Evolutionary conservation across 306 rosid genomes (phyloP).

Genomic region (Malus fusca): DNA sequence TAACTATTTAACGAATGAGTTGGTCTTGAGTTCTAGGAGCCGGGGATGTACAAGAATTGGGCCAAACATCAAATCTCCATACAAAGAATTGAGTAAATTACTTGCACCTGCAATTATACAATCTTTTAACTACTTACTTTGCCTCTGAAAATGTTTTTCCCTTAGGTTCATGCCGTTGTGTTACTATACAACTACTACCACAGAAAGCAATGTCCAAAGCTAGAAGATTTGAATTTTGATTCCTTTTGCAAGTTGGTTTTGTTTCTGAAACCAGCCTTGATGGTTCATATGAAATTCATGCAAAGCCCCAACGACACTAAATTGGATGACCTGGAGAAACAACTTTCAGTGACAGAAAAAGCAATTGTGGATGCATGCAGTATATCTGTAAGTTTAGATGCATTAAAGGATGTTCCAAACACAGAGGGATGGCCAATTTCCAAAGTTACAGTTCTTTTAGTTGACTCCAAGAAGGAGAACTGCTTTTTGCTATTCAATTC

Average conservation of each 20-base stretch:
- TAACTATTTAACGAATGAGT: neutral
- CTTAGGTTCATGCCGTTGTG: constrained; percentile 74
- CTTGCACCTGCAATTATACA: neutral
- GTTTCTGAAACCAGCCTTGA: constrained; percentile 50
- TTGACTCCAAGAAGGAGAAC: constrained; percentile 53
- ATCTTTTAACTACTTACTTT: constrained; percentile 24
- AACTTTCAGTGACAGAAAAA: constrained; percentile 65
- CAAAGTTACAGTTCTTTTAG: constrained; percentile 63
- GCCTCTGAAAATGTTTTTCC: constrained; percentile 17
- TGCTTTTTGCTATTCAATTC: constrained; percentile 49
- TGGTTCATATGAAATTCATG: constrained; percentile 59
- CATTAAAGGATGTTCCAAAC: constrained; percentile 45
- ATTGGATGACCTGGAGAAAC: constrained; percentile 50
- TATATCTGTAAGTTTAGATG: constrained; percentile 46
- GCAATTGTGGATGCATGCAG: constrained; percentile 66
- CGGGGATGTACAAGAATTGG: neutral
- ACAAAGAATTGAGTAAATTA: neutral
- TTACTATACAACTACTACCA: constrained; percentile 75
- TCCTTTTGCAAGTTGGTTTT: constrained; percentile 66
- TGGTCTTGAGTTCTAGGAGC: neutral
- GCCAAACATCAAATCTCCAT: neutral
- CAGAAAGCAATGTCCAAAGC: constrained; percentile 47
- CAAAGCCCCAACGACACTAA: constrained; percentile 39
- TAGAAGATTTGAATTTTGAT: constrained; percentile 46
- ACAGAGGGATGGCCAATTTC: constrained; percentile 68